Base-by-base conservation (phyloP, 2,329 filamentous ascomycete genomes). In the Fonsecaea nubica region DNA sequence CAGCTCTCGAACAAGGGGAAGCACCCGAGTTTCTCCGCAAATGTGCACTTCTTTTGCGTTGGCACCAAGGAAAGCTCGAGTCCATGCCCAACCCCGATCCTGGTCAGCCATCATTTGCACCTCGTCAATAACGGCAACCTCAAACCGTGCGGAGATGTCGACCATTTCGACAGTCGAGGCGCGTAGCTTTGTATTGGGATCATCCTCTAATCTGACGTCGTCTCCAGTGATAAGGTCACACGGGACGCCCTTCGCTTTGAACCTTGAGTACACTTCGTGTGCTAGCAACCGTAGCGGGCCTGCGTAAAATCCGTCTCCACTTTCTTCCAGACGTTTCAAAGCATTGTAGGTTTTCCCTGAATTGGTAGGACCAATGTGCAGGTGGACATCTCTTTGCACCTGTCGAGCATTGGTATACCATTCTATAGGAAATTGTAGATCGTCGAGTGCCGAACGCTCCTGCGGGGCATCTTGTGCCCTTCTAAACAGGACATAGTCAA, bases 341-440 rank as follows among this genome's bases (percentile, higher is more conserved):
- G 95, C 96, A 76, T 93, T 90, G 76, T 98, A 99, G 0, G 96
- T 99, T 83, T 99, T 99, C 64, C 95, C 95, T 0, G 95, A 98
- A 78, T 99, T 99, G 1, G 95, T 99, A 1, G 95, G 95, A 0
- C 95, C 95, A 58, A 99, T 93, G 74, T 99, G 95, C 21, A 99
- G 82, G 80, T 98, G 92, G 48, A 99, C 86, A 0, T 88, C 94
- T 53, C 95, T 86, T 74, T 93, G 91, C 73, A 95, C 83, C 54
- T 87, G 84, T 65, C 96, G 86, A 1, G 95, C 95, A 3, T 87
- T 88, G 0, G 94, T 92, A 75, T 90, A 98, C 94, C 94, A 98
- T 77, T 99, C 95, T 62, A 89, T 86, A 0, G 95, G 95, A 77
- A 89, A 93, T n/a, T 93, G 87, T 71, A 97, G 81, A 52, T 72